These are phyloP conservation scores for Aphanomyces euteiches DNA, from an alignment of 352 stramenopile species.

Conservation along the genomic window DNA sequence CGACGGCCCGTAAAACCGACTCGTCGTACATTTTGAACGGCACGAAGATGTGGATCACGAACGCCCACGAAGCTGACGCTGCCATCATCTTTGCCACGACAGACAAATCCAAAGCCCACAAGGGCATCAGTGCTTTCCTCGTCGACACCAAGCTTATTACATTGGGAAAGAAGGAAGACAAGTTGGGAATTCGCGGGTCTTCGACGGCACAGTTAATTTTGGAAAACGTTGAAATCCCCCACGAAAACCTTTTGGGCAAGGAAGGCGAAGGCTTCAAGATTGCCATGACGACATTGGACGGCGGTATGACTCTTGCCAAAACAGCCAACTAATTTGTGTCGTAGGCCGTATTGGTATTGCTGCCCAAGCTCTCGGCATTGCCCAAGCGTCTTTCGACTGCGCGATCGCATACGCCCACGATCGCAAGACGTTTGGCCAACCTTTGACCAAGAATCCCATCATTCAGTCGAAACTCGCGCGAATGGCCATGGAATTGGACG, in stretches of 20 bases:
- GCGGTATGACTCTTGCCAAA: neutral
- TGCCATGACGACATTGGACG: slow-evolving; percentile 45
- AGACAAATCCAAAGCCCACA: slow-evolving; percentile 93
- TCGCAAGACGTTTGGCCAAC: slow-evolving; percentile 92
- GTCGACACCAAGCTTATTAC: slow-evolving; percentile 91
- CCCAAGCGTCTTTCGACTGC: slow-evolving; percentile 93
- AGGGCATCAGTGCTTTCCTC: slow-evolving; percentile 96
- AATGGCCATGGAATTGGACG: slow-evolving; percentile 91
- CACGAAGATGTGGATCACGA: slow-evolving; percentile 97
- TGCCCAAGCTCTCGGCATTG: slow-evolving; percentile 94
- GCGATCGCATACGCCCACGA: slow-evolving; percentile 94
- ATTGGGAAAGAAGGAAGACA: slow-evolving; percentile 97
- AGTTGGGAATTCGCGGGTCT: slow-evolving; percentile 95
- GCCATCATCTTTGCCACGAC: slow-evolving; percentile 97
- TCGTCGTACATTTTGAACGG: slow-evolving; percentile 94
- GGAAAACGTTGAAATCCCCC: slow-evolving; percentile 90
- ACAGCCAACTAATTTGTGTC: slow-evolving; percentile 39
- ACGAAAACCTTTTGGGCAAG: slow-evolving; percentile 80
- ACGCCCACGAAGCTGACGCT: slow-evolving; percentile 90
- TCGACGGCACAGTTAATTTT: slow-evolving; percentile 97
- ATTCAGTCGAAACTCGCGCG: slow-evolving; percentile 91
- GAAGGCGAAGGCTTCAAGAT: slow-evolving; percentile 89
- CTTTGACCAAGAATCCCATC: slow-evolving; percentile 86
- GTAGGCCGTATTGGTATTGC: slow-evolving; percentile 94
- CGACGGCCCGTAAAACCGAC: slow-evolving; percentile 81